Conservation (phyloP, 495 filamentous ascomycete species). For the Neurospora tetrasperma region DNA sequence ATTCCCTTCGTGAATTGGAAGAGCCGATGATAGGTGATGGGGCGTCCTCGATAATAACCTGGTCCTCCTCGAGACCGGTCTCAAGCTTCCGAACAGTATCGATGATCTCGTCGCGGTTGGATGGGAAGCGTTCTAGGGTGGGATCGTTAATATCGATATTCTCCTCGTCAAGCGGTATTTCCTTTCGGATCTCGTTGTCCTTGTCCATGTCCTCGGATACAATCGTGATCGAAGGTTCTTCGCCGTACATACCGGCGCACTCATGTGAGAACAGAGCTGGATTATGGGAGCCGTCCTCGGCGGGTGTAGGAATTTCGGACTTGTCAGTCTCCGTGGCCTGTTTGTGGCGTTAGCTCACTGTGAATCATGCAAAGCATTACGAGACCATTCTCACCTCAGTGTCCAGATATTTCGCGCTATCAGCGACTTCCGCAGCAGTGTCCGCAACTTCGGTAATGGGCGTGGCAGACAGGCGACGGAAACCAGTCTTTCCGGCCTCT, state of each 20-base stretch:
- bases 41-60: slow-evolving; percentile 25
- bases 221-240: slow-evolving; percentile 5
- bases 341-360: background rate
- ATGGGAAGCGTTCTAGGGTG: slow-evolving; percentile 41
- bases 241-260: slow-evolving; percentile 24
- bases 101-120: slow-evolving; percentile 35
- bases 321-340: background rate
- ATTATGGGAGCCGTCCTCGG: slow-evolving; percentile 11
- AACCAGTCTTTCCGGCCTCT: slow-evolving; percentile 19
- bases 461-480: slow-evolving; percentile 20
- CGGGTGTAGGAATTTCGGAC: slow-evolving; percentile 2
- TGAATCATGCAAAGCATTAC: background rate
- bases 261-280: slow-evolving; percentile 40
- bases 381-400: background rate
- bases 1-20: slow-evolving; percentile 8
- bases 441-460: slow-evolving; percentile 28
- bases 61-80: slow-evolving; percentile 35
- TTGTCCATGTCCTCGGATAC: slow-evolving; percentile 9
- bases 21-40: slow-evolving; percentile 25
- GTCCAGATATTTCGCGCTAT: slow-evolving; percentile 12
- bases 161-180: slow-evolving; percentile 10
- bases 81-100: slow-evolving; percentile 35
- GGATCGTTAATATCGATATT: slow-evolving; percentile 39
- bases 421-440: slow-evolving; percentile 24
- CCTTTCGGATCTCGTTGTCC: slow-evolving; percentile 1